Evolutionary conservation across 139 green algal species (phyloP).

Genomic region (Chlorella sp.): DNA sequence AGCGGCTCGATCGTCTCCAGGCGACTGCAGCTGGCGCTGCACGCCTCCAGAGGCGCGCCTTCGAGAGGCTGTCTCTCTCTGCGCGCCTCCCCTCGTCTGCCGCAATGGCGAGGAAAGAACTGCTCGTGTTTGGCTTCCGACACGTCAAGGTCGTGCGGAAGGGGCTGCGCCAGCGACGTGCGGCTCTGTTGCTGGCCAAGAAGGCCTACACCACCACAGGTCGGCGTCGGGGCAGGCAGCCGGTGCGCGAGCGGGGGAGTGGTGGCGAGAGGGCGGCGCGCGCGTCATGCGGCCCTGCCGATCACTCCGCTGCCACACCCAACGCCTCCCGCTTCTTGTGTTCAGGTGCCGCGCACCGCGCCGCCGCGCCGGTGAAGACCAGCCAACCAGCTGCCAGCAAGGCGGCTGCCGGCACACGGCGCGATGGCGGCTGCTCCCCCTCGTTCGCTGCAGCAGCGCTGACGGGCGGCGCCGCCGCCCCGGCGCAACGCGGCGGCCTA

Average conservation of each 20-base stretch:
- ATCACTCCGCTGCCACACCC: neutral
- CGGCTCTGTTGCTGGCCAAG: neutral
- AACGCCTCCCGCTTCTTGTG: neutral
- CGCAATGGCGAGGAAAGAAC: constrained; percentile 8
- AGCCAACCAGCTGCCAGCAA: neutral
- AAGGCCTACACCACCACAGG: neutral
- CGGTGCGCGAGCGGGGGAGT: neutral
- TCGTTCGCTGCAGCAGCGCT: constrained; percentile 3
- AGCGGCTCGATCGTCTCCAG: no score
- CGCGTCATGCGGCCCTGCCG: neutral
- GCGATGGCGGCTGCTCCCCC: neutral
- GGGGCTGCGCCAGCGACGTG: neutral
- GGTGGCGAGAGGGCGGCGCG: neutral
- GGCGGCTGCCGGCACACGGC: neutral
- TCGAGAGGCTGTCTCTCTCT: no score
- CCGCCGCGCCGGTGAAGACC: neutral
- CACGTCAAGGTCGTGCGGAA: neutral
- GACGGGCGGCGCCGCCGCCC: neutral
- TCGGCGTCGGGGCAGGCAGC: neutral
- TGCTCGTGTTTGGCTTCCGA: constrained; percentile 14
- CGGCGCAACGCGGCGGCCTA: neutral
- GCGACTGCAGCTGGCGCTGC: no score
- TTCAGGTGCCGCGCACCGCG: neutral
- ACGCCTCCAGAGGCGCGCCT: no score
- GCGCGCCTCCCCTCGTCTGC: no score